Base-by-base conservation (phyloP, 805 yeast species). In the Sungouiella blattae region DNA sequence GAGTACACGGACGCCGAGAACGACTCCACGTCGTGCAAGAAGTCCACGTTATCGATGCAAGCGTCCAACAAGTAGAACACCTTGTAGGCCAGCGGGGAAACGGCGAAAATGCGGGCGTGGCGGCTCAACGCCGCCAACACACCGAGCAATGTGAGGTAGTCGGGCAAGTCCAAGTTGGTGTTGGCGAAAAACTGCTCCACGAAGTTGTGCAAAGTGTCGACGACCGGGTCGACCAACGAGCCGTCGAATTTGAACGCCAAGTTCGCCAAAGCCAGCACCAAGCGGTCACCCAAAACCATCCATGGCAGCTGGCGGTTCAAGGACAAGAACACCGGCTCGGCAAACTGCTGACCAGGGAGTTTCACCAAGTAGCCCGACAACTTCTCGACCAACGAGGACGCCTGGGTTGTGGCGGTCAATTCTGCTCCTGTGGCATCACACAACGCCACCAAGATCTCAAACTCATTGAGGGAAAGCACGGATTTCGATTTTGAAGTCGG, bases 391-490 rank as follows among this genome's bases (percentile, higher is more conserved):
- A 78, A 50, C 18, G 67, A 37, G 4, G 56, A 50, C 11, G 75
- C 78, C 30, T 71, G 73, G 5, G 43, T 49, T 1, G 54, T 50
- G 16, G 50, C 46, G 23, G 57, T 58, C 32, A 56, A 39, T 7
- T 55, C 49, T 6, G 63, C 58, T 11, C 33, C 28, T 4, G 44
- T 36, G n/a, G 50, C 48, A 18, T 33, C 47, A 40, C 82, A 75
- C 18, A 83, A 56, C 0, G 87, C 83, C 29, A 73, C 45, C 39
- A 81, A 60, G 4, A 73, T 69, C 43, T 81, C 84, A 38, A 67
- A 65, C 50, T 79, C 83, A 38, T 70, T 73, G 26, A 66, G 57
- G 2, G 76, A 58, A 40, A 76, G 63, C 11, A 76, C 73, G 12
- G 71, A 67, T 4, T 59, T 39, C 4, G 62, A 49, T 9, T 8